Base-by-base conservation (phyloP, 1,284 basidiomycete species). In the Ustilago curta region DNA sequence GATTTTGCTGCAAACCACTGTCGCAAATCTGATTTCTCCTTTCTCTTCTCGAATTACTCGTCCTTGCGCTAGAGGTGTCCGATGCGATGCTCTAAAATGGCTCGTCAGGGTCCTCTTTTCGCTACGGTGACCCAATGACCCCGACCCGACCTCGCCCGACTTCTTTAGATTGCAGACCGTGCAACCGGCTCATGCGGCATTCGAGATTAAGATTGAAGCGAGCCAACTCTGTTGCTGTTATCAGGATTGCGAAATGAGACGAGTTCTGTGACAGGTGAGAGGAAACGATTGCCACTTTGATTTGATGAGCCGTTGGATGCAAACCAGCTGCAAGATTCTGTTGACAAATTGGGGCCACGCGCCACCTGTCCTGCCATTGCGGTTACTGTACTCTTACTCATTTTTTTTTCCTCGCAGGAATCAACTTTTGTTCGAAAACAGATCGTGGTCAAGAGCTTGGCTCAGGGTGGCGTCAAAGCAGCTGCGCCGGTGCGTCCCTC, bases 391-490 rank as follows among this genome's bases (percentile, higher is more conserved):
- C n/a, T n/a, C n/a, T n/a, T n/a, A n/a, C n/a, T n/a, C n/a, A n/a
- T n/a, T n/a, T n/a, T n/a, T n/a, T n/a, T n/a, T 27, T 45, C 27
- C 14, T 27, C 27, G 27, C 27, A 27, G 27, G 27, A 8, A 42
- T 42, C 9, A 42, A 21, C 6, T 40, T n/a, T n/a, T 3, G 21
- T 21, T 42, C 3, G 16, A 21, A 16, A 12, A 25, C 14, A 16
- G 23, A 16, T 2, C 19, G 14, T 25, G 12, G 35, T 14, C 35
- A 37, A 37, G 35, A 14, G 11, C 25, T 45, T 45, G 12, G 25
- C 45, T 8, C 45, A 29, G 45, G 16, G 45, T 47, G 27, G 45
- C 27, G 45, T 47, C 45, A 47, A 25, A n/a, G 25, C 27, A n/a
- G 45, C 45, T 47, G 23, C 16, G 43, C 43, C 23, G 16, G 12